A percentile compares a stretch with the other conserved stretches of the same genome.
Evolutionary conservation across 2,329 filamentous ascomycete species (phyloP).

Genomic region (Aspergillus sclerotialis): DNA sequence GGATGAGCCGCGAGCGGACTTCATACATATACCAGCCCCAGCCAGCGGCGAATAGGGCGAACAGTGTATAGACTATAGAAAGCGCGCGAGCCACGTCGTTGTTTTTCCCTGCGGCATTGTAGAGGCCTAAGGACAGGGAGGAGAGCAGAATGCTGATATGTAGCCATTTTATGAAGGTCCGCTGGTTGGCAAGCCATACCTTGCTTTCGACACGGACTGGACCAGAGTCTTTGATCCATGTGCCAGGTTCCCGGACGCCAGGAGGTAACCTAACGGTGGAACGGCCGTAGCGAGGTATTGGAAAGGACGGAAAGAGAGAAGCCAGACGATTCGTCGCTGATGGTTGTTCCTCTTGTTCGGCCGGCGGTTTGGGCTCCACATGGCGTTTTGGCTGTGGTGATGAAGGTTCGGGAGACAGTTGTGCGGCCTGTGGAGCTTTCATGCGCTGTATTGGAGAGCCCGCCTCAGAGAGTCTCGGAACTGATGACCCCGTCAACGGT

Average conservation of each 20-base stretch:
- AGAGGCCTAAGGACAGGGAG: slow-evolving; percentile 73
- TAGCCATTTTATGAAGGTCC: slow-evolving; percentile 98
- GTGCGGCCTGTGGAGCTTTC: slow-evolving; percentile 18
- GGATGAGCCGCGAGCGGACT: slow-evolving; percentile 68
- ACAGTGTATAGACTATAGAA: slow-evolving; percentile 73
- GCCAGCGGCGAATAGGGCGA: slow-evolving; percentile 72
- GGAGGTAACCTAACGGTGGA: slow-evolving; percentile 61
- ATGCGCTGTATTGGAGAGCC: slow-evolving; percentile 17
- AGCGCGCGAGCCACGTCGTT: slow-evolving; percentile 70
- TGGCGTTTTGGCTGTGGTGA: slow-evolving; percentile 29
- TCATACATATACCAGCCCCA: slow-evolving; percentile 88
- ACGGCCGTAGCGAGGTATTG: slow-evolving; percentile 56
- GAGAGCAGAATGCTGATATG: slow-evolving; percentile 87
- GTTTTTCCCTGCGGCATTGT: slow-evolving; percentile 71
- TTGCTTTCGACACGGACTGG: slow-evolving; percentile 92
- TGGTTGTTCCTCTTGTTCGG: slow-evolving; percentile 22
- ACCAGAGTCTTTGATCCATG: slow-evolving; percentile 92
- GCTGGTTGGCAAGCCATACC: slow-evolving; percentile 97
- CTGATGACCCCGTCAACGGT: slow-evolving; percentile 28
- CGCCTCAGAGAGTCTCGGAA: slow-evolving; percentile 17
- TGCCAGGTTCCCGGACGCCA: slow-evolving; percentile 75
- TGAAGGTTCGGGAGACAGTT: slow-evolving; percentile 36
- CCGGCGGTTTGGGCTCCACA: slow-evolving; percentile 30
- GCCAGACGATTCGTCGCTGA: slow-evolving; percentile 54
- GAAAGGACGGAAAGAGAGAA: slow-evolving; percentile 73